Base-by-base conservation (phyloP, 345 rosid species). In the Hibiscus syriacus region DNA sequence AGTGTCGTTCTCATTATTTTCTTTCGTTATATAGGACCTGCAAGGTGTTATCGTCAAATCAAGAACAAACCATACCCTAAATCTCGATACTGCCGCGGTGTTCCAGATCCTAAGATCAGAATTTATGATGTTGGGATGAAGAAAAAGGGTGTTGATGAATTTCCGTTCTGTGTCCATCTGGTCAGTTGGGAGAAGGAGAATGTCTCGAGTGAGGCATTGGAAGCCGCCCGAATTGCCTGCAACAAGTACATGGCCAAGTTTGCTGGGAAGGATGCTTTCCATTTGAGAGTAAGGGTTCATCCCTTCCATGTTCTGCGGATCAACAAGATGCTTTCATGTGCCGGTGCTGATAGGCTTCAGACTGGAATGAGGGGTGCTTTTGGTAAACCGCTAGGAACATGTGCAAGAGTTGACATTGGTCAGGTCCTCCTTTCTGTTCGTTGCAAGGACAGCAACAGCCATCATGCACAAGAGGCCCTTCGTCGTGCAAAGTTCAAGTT, bases 71-170 rank as follows among this genome's bases (percentile, higher is more conserved):
- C 89, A 4, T 85, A 85, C 68, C 87, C 89, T 0, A 83, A 83
- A 62, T 85, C 89, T 0, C 38, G 84, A 4, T 82, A 73, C 67
- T 83, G 89, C 59, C 85, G 89, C 34, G 87, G 89, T 56, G 89
- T 85, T 1, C 87, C 89, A 12, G 89, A 82, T 53, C 74, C 89
- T 0, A 85, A 85, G 63, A 85, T 85, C 64, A 83, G 85, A 57
- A 85, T 85, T 66, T 85, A 85, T 70, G 89, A 85, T 59, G 89
- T 85, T 1, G 89, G 89, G 0, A 84, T 84, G 89, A 84, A 84
- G 80, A 84, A 70, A 77, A 82, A 82, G 16, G 86, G 89, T 1
- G 89, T 85, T 0, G 86, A 85, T 50, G 85, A 85, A 70, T 85
- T 85, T 14, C 86, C 89, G 0, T 85, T 82, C 85, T 85, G 87